phyloP scores from a whole-genome alignment of 2,329 filamentous ascomycete genomes.

The Colletotrichum chrysophilum region DNA sequence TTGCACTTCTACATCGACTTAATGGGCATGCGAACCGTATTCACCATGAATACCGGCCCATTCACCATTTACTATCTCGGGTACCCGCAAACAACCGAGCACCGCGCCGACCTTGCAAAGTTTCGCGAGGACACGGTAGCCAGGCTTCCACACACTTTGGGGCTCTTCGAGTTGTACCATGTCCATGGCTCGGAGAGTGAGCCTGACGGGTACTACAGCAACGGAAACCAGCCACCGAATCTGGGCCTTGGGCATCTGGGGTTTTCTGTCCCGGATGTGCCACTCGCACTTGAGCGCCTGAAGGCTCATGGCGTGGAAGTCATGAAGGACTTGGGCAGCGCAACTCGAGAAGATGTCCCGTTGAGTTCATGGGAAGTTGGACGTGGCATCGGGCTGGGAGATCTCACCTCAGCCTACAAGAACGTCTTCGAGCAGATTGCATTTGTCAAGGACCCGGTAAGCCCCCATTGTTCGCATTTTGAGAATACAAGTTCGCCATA shows the following conservation, averaged over 20 bases:
- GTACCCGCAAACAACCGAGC: neutral
- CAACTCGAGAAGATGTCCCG: neutral
- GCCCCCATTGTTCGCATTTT: no score
- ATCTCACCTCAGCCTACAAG: neutral
- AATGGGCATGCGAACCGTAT: neutral
- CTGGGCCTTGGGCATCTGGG: neutral
- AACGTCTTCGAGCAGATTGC: neutral
- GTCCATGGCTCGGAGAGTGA: neutral
- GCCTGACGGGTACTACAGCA: neutral
- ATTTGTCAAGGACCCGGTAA: neutral
- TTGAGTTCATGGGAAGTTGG: neutral
- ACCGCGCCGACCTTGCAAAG: neutral
- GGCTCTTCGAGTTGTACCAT: neutral
- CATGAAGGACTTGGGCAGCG: neutral
- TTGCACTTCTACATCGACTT: neutral
- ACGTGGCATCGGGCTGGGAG: neutral
- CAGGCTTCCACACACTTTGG: neutral
- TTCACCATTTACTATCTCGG: fast-evolving
- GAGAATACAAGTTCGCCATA: no score
- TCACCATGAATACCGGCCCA: neutral
- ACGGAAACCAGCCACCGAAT: neutral
- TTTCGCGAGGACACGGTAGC: neutral
- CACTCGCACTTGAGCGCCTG: neutral
- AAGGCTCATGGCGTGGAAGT: neutral
- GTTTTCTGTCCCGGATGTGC: neutral